These are phyloP conservation scores for Rhodamnia argentea DNA, from an alignment of 345 rosid genomes.

Conservation along the genomic window DNA sequence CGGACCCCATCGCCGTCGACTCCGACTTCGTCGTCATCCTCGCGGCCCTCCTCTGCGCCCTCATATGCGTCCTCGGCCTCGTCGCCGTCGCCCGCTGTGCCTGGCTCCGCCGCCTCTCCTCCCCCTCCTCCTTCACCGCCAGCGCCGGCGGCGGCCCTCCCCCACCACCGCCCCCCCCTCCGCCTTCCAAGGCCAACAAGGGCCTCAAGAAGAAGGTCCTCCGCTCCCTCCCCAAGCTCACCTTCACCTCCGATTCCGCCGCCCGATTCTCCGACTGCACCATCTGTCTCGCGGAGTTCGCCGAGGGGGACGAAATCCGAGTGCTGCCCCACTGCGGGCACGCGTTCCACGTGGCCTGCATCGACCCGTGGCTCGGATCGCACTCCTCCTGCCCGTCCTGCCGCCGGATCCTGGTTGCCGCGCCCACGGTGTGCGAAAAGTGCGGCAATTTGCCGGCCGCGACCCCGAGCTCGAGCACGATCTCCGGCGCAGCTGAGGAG, in stretches of 20 bases:
- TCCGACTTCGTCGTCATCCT: constrained; percentile 76
- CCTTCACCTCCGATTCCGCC: constrained; percentile 40
- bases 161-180: constrained; percentile 1
- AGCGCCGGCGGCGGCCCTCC: neutral
- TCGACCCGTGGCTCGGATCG: constrained; percentile 88
- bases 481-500: neutral
- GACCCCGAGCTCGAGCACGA: constrained; percentile 1
- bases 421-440: constrained; percentile 13
- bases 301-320: constrained; percentile 68
- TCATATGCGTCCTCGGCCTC: constrained; percentile 78
- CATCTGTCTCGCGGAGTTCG: constrained; percentile 65
- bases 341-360: constrained; percentile 77
- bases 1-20: constrained; percentile 21
- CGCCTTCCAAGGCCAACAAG: constrained; percentile 51
- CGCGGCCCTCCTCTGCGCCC: constrained; percentile 83
- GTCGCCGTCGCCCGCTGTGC: constrained; percentile 78
- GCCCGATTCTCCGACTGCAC: constrained; percentile 58
- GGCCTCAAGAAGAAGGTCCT: constrained; percentile 81
- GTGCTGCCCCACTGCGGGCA: constrained; percentile 86
- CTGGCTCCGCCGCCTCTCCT: constrained; percentile 74
- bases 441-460: constrained; percentile 16
- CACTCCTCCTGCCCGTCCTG: constrained; percentile 93
- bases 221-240: constrained; percentile 54
- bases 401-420: constrained; percentile 30
- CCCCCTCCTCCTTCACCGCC: constrained; percentile 12